Conservation (phyloP, 441 rosid genomes). For the Gossypium aridum region DNA sequence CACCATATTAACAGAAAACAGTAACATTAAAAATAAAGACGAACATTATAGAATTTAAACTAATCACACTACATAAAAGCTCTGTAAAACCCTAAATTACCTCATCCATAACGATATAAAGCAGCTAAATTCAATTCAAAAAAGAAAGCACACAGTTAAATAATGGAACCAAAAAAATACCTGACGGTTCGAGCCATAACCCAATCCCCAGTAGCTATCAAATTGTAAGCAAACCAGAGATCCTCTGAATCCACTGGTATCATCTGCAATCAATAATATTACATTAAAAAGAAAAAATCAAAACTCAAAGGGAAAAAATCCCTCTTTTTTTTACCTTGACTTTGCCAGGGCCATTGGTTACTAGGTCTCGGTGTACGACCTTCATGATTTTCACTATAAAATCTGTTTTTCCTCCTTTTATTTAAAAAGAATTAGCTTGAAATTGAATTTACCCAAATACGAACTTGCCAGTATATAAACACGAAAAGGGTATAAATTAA, state of each 20-base stretch:
- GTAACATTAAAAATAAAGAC: no score
- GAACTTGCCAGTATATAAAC: no score
- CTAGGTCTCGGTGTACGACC: conserved; percentile 48
- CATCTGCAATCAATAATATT: conserved; percentile 39
- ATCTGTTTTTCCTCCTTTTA: background rate
- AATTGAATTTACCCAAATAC: no score
- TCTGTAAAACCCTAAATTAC: background rate
- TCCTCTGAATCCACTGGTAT: conserved; percentile 78
- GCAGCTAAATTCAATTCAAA: background rate
- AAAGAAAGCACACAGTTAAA: background rate
- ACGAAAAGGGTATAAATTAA: no score
- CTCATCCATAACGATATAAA: background rate
- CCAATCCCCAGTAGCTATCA: conserved; percentile 63
- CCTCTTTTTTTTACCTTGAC: conserved; percentile 49
- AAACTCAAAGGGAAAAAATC: background rate
- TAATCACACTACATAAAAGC: background rate
- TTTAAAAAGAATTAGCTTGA: no score
- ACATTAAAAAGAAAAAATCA: background rate
- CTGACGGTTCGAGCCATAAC: conserved; percentile 90
- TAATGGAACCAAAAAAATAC: conserved; percentile 18
- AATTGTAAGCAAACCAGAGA: conserved; percentile 85
- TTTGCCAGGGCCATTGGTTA: conserved; percentile 71
- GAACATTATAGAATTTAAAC: background rate
- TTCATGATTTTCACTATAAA: conserved; percentile 36
- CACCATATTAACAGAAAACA: background rate